phyloP scores from a whole-genome alignment of 208 protist genomes.

The Acanthamoeba culbertsoni region DNA sequence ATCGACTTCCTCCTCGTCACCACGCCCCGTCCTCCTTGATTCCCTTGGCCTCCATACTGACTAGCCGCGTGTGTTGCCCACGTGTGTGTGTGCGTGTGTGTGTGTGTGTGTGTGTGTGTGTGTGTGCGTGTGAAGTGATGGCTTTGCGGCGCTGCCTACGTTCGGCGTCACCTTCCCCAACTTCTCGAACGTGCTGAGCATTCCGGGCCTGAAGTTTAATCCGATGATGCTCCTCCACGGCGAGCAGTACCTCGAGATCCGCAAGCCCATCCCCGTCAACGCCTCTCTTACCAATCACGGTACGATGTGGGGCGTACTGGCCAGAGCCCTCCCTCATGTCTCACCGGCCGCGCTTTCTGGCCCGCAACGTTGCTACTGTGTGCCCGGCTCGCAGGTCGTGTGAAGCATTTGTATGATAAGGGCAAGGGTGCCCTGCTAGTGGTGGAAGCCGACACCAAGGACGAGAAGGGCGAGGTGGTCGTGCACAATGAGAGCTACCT shows the following conservation, averaged over 20 bases:
- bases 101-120: background rate
- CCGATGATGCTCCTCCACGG: slow-evolving; percentile 77
- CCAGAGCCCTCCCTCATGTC: background rate
- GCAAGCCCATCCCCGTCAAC: slow-evolving; percentile 49
- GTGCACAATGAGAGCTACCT: background rate
- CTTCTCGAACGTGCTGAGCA: slow-evolving; percentile 41
- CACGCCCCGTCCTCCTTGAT: background rate
- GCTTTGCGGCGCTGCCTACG: slow-evolving; percentile 46
- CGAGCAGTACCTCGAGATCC: slow-evolving; percentile 76
- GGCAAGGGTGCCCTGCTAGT: slow-evolving; percentile 69
- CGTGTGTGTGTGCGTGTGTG: no score
- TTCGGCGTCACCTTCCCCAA: slow-evolving; percentile 71
- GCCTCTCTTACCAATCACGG: slow-evolving; percentile 45
- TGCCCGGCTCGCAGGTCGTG: background rate
- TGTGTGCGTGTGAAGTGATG: background rate
- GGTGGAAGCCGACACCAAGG: slow-evolving; percentile 48
- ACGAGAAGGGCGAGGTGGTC: slow-evolving; percentile 41
- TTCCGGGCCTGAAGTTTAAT: slow-evolving; percentile 71
- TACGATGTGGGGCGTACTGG: background rate
- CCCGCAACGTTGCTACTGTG: slow-evolving; percentile 7
- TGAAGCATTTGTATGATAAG: slow-evolving; percentile 70
- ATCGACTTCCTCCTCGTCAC: background rate
- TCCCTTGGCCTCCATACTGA: no score
- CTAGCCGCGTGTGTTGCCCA: no score
- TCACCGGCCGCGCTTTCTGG: no score